Evolutionary conservation across 129 eudicot species (phyloP), one percentile per base, ranked within the genome.

Genomic region (Helichrysum umbraculigerum): DNA sequence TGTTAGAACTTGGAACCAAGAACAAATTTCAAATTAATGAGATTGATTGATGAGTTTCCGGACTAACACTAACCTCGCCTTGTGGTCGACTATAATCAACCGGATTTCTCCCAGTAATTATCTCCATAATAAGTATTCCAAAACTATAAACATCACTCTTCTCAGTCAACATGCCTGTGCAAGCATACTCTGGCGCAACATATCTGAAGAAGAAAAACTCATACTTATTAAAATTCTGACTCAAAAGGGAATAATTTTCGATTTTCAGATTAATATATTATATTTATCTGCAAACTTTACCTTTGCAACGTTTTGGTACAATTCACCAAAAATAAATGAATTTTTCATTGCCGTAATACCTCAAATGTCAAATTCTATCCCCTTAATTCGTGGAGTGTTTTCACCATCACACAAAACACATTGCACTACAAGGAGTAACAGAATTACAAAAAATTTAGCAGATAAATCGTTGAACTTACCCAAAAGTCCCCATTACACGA

Each of bases 401-500:
- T 47, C 39, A 41, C 58, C 32, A 20, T 11, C 32, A 70, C 5
- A 70, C 28, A 63, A 42, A 34, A 7, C 59, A 54, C 32, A 29
- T 64, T 47, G 79, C 2, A 54, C 39, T 9, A 41, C 59, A 58
- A 25, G 7, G 50, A 62, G 21, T 15, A 71, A 14, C 15, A 33
- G n/a, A 16, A 21, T 16, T 15, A 25, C 28, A 15, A 17, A 71
- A 0, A n/a, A 58, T 17, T 1, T 42, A 80, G 7, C 50, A 72
- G 6, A 29, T 25, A 72, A 76, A 61, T 1, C 22, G 54, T 57
- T 39, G 69, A 65, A 89, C 93, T 77, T 71, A 94, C 98, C 98
- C 98, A 74, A 94, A 94, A 14, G 98, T 94, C 77, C 98, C 98
- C 98, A 94, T 94, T 34, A 94, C 98, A 50, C 98, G 96, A 77